phyloP scores from a whole-genome alignment of 495 filamentous ascomycete species.

The Talaromyces stipitatus region DNA sequence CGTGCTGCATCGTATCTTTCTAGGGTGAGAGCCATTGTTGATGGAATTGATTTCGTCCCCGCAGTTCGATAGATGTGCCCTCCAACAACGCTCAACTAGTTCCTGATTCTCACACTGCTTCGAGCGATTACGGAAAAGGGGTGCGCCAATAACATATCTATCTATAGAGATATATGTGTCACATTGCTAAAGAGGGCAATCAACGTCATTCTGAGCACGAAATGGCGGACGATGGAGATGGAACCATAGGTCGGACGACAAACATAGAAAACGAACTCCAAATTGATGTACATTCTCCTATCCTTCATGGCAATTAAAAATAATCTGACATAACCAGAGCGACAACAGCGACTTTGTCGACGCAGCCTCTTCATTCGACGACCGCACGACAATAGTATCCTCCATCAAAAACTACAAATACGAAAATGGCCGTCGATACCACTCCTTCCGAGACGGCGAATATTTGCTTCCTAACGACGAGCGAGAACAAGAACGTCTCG shows the following conservation, averaged over 20 bases:
- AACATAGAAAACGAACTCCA: neutral
- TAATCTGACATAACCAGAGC: neutral
- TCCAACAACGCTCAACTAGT: neutral
- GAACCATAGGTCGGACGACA: neutral
- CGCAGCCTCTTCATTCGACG: slow-evolving; percentile 25
- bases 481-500: slow-evolving; percentile 58
- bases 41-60: neutral
- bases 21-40: neutral
- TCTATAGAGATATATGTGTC: too few relatives aligned
- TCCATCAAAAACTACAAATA: slow-evolving; percentile 42
- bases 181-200: neutral
- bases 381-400: slow-evolving; percentile 39
- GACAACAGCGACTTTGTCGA: slow-evolving; percentile 29
- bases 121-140: too few relatives aligned
- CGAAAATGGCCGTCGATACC: slow-evolving; percentile 57
- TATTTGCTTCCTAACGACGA: slow-evolving; percentile 57
- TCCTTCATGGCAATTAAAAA: too few relatives aligned
- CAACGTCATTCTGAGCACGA: too few relatives aligned
- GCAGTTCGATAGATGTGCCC: neutral
- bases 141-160: too few relatives aligned
- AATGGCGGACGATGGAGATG: neutral
- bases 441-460: slow-evolving; percentile 45
- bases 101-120: neutral
- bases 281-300: neutral
- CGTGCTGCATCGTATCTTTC: neutral